Evolutionary conservation across 2,329 filamentous ascomycete genomes (phyloP).

Genomic region (Exophiala sideris): DNA sequence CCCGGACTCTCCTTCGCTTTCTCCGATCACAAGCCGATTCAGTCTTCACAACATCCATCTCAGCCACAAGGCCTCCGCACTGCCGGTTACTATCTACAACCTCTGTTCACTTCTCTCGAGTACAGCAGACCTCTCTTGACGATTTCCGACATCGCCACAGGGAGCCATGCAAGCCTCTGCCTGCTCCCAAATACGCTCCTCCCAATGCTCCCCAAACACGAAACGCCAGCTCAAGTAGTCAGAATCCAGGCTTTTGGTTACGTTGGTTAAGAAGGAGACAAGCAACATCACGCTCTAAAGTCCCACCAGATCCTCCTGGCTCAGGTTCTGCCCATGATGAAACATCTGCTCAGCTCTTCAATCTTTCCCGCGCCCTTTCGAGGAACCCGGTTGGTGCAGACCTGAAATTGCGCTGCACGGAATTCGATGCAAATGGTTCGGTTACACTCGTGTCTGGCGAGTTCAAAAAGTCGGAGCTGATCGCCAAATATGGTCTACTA

Average conservation of each 20-base stretch:
- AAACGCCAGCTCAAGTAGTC: conserved; percentile 21
- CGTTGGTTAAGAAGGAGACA: conserved; percentile 21
- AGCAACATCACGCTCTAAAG: conserved; percentile 8
- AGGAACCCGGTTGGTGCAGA: conserved; percentile 65
- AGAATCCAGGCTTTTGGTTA: conserved; percentile 20
- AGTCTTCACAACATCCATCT: conserved; percentile 33
- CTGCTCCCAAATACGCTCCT: conserved; percentile 17
- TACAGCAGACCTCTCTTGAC: conserved; percentile 10
- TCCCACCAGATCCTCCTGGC: conserved; percentile 8
- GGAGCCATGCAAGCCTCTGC: conserved; percentile 25
- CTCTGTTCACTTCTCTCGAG: conserved; percentile 1
- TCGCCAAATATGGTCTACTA: conserved; percentile 75
- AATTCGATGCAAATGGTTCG: conserved; percentile 88
- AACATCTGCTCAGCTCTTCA: conserved; percentile 59
- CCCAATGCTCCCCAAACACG: conserved; percentile 19
- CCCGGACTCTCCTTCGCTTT: conserved; percentile 63
- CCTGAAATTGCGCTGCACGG: conserved; percentile 83
- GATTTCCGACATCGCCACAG: conserved; percentile 21
- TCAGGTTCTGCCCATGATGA: conserved; percentile 38
- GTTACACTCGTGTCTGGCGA: conserved; percentile 91
- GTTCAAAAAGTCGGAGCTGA: conserved; percentile 96
- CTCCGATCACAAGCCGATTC: conserved; percentile 67
- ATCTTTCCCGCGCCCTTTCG: conserved; percentile 59
- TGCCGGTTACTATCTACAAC: conserved; percentile 21
- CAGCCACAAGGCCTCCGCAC: conserved; percentile 23